Evolutionary conservation across 306 rosid genomes (phyloP).

Genomic region (Citrullus mucosospermus): DNA sequence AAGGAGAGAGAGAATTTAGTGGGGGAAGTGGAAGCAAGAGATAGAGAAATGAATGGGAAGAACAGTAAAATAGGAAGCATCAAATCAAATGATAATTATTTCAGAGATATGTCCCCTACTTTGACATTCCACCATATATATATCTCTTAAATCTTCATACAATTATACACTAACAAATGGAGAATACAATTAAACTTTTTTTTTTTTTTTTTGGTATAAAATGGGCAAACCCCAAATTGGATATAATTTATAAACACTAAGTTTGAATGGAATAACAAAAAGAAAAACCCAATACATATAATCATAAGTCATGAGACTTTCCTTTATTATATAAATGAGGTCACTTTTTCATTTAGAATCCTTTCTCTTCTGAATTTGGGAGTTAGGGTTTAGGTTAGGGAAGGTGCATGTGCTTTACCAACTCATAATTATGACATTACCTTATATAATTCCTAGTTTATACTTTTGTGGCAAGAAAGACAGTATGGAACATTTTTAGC

Average conservation of each 20-base stretch:
- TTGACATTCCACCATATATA: not conserved
- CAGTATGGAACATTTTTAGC: too few species aligned
- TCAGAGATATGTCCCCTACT: not conserved
- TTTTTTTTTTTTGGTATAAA: not conserved
- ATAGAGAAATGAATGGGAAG: not conserved
- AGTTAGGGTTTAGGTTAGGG: not conserved
- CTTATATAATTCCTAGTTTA: too few species aligned
- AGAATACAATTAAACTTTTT: not conserved
- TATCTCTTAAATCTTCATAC: not conserved
- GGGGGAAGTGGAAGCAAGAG: not conserved
- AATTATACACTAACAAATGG: not conserved
- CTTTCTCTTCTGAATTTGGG: not conserved
- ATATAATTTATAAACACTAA: not conserved
- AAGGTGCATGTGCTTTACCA: not conserved
- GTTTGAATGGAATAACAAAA: not conserved
- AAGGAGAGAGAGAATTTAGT: not conserved
- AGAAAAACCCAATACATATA: not conserved
- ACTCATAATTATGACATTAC: slow-evolving; percentile 1
- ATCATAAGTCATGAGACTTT: not conserved
- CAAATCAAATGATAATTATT: not conserved
- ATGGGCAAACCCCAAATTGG: not conserved
- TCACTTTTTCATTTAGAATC: not conserved
- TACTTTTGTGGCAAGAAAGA: too few species aligned
- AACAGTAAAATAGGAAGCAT: slow-evolving; percentile 1
- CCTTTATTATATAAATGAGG: not conserved